Evolutionary conservation across 1,284 basidiomycete genomes (phyloP), one percentile per base, ranked within the genome.

Genomic region (Cryptococcus maquisensis): DNA sequence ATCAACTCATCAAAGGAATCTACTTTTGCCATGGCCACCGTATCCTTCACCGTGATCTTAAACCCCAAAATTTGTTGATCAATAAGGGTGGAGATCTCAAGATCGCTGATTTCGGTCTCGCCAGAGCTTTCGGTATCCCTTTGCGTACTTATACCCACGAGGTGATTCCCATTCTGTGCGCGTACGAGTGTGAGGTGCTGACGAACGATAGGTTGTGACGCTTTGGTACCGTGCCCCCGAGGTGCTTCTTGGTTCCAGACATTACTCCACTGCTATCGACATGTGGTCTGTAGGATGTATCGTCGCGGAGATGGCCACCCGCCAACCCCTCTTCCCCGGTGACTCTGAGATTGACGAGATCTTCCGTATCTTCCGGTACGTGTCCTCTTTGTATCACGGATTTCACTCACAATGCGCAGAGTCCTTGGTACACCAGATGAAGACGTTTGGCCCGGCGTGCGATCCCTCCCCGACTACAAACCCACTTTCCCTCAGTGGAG

Each of bases 281-380:
- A 91, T 98, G 59, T 99, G 96, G 96, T 95, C 90, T 6, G 96
- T 94, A 54, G 96, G 96, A 7, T 98, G 96, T 72, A 99, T 99
- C 71, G 96, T 98, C 75, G 95, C 95, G 16, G 93, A 97, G 78
- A 93, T 95, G 90, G 73, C 72, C 2, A 75, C 74, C 71, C 63
- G 92, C 23, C 83, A 86, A 63, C 94, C 95, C 2, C 81, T 98
- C 23, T 98, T 98, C 83, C 93, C 95, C 13, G 95, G 96, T 9
- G 95, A 98, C 78, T 97, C 93, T 26, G 95, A 98, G 78, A 98
- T 98, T 68, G 95, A 98, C 78, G 94, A 98, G 79, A 98, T 98
- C 66, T 98, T 98, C 84, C 90, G 93, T 77, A 98, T 98, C 70
- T 98, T 98, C 83, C 84, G 89, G 90, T 90, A 59, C 54, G 81